Base-by-base conservation (phyloP, 1,139 yeast genomes). In the Geotrichum candidum region DNA sequence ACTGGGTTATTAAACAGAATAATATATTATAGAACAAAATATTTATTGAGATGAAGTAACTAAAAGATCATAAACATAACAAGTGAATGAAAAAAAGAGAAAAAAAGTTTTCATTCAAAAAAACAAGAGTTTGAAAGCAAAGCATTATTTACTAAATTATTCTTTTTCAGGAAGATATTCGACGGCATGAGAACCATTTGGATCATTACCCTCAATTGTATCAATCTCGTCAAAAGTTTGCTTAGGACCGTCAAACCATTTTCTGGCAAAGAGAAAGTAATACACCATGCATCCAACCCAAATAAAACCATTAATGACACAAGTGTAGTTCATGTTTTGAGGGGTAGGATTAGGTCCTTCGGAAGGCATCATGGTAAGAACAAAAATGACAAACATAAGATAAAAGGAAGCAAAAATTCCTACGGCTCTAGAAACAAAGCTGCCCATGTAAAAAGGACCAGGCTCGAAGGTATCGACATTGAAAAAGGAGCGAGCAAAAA, bases 201-300 rank as follows among this genome's bases (percentile, higher is more conserved):
- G 46, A 3, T 41, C 46, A 41, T 4, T 41, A 7, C 46, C 46
- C 1, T 15, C 46, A n/a, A 41, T 41, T 15, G 46, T 41, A 51
- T 66, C 67, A 25, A 61, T 57, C n/a, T 66, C 69, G 53, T 79
- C 83, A 68, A 84, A 70, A 67, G 84, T 84, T 66, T 82, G 77
- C 72, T 77, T 82, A 48, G 89, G 90, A n/a, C 90, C 90, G 35
- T 73, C 72, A 73, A 84, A 85, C 82, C 86, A 80, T 68, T 82
- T 84, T 65, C 78, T 82, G 31, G 88, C 89, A 67, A 79, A 81
- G 15, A 80, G 73, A 56, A 72, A 71, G 68, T 76, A 85, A 82
- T 85, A 85, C 1, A 78, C 67, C 46, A 79, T 69, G 5, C 82
- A 79, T 29, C 84, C 68, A 33, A 82, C 67, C 82, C 85, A 76